These are phyloP conservation scores for Xylaria sp. DNA, from an alignment of 2,329 filamentous ascomycete genomes.

Conservation along the genomic window DNA sequence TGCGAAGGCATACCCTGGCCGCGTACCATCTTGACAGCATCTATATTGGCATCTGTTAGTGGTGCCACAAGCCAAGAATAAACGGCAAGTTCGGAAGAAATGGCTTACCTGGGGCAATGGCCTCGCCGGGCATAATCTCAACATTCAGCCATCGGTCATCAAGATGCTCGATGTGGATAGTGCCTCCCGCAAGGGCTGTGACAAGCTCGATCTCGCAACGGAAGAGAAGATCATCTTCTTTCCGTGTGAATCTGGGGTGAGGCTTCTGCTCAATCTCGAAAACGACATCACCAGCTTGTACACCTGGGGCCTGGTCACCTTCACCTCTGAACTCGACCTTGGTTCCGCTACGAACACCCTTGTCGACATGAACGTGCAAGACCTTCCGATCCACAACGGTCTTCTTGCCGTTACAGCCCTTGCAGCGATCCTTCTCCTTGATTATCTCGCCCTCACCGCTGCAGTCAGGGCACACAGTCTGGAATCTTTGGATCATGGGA, in stretches of 20 bases:
- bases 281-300: conserved; percentile 93
- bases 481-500: conserved; percentile 99
- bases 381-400: conserved; percentile 97
- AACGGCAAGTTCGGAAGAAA: neutral
- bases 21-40: conserved; percentile 90
- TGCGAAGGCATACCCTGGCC: conserved; percentile 98
- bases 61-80: neutral
- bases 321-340: conserved; percentile 98
- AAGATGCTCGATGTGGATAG: conserved; percentile 92
- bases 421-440: conserved; percentile 97
- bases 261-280: conserved; percentile 99
- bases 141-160: conserved; percentile 97
- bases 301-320: conserved; percentile 93
- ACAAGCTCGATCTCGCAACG: conserved; percentile 95
- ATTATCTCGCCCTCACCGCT: conserved; percentile 97
- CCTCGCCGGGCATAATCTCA: conserved; percentile 92
- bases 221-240: conserved; percentile 95
- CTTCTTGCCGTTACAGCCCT: conserved; percentile 97
- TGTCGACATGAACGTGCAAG: conserved; percentile 96
- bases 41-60: conserved; percentile 59
- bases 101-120: conserved; percentile 85
- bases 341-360: conserved; percentile 90
- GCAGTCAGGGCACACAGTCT: conserved; percentile 98
- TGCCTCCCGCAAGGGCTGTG: conserved; percentile 91
- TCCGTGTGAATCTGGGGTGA: conserved; percentile 93